These are phyloP conservation scores for Physcomitrium patens DNA, from an alignment of 225 moss, liverwort and hornwort species.

Conservation along the genomic window DNA sequence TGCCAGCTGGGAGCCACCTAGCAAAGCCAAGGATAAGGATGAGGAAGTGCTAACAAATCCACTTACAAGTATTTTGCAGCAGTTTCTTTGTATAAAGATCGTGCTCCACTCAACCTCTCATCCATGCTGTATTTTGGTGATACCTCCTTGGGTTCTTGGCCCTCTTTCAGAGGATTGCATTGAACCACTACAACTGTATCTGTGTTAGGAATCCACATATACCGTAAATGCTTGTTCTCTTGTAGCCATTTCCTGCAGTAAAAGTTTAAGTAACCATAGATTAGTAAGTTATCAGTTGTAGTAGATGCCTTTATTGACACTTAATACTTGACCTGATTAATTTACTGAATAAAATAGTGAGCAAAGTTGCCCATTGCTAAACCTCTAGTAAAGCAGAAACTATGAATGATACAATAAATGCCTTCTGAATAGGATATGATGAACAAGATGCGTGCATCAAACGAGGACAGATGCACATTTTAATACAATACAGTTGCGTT, in stretches of 20 bases:
- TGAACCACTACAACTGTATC: slow-evolving; percentile 86
- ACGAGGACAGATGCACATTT: too few relatives aligned
- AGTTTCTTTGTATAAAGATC: slow-evolving; percentile 62
- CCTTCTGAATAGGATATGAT: too few relatives aligned
- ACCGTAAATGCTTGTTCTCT: slow-evolving; percentile 84
- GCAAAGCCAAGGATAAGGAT: not conserved
- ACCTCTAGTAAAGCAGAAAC: too few relatives aligned
- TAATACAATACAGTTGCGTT: too few relatives aligned
- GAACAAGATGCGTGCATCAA: too few relatives aligned
- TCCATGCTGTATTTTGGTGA: slow-evolving; percentile 54
- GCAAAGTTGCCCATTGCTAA: not conserved
- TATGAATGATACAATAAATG: too few relatives aligned
- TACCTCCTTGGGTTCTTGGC: slow-evolving; percentile 54
- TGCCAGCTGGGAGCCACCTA: not conserved
- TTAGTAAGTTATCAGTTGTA: not conserved
- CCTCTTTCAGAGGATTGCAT: slow-evolving; percentile 75
- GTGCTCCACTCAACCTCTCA: slow-evolving; percentile 64
- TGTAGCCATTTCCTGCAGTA: slow-evolving; percentile 88
- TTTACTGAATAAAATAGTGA: not conserved
- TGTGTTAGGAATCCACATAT: slow-evolving; percentile 97
- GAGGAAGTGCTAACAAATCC: not conserved
- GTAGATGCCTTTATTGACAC: not conserved
- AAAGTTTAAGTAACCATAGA: not conserved
- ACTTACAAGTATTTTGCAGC: slow-evolving; percentile 65
- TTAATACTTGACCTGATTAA: not conserved